Evolutionary conservation across 1,139 yeast genomes (phyloP).

Genomic region (Komagataea norvegica): DNA sequence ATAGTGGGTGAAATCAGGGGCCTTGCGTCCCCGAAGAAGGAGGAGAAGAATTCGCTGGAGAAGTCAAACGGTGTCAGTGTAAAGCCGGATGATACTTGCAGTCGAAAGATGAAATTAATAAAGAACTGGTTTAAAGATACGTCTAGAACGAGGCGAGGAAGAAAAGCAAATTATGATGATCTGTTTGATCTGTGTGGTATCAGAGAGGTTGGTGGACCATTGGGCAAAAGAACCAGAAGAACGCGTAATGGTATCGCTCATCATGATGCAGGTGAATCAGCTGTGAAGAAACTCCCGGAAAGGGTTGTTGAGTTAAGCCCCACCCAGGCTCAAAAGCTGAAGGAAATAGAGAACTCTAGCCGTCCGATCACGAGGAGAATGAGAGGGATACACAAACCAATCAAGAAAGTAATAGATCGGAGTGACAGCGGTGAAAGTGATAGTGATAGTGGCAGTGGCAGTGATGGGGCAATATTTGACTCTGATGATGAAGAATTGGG

Average conservation of each 20-base stretch:
- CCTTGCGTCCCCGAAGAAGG: background rate
- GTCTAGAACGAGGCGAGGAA: background rate
- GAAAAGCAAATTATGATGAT: background rate
- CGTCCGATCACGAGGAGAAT: background rate
- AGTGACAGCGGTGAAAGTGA: slow-evolving; percentile 6
- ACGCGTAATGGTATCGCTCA: too few relatives aligned
- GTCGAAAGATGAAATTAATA: background rate
- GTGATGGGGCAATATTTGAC: background rate
- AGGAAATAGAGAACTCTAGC: background rate
- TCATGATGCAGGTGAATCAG: background rate
- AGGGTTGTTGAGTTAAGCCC: slow-evolving; percentile 3
- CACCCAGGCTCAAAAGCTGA: background rate
- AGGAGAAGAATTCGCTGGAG: background rate
- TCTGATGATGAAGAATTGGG: slow-evolving; percentile 7
- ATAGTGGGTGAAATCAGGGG: background rate
- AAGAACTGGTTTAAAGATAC: background rate
- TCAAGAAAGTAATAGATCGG: slow-evolving; percentile 2
- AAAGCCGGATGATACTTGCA: background rate
- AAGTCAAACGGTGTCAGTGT: too few relatives aligned
- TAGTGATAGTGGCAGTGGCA: slow-evolving; percentile 1
- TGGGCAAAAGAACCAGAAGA: too few relatives aligned
- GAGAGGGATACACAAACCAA: background rate
- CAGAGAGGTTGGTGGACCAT: background rate
- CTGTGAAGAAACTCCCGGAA: background rate
- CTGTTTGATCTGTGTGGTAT: background rate